Evolutionary conservation across 495 filamentous ascomycete species (phyloP).

Genomic region (Friedmanniomyces endolithicus): DNA sequence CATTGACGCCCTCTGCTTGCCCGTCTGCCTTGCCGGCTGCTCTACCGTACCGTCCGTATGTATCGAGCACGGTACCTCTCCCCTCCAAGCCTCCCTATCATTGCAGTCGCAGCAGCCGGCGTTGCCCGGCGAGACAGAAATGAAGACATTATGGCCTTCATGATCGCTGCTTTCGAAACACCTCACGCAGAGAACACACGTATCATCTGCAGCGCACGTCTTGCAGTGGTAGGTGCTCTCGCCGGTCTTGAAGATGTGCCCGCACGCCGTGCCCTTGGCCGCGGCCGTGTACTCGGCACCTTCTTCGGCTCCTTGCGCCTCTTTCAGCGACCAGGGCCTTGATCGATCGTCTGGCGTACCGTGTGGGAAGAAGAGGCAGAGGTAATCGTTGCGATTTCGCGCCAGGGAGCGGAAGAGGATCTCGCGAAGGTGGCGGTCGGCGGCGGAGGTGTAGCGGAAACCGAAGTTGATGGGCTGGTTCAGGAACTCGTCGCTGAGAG

Average conservation of each 20-base stretch:
- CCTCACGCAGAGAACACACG: slow-evolving; percentile 33
- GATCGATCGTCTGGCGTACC: slow-evolving; percentile 45
- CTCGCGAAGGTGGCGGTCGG: slow-evolving; percentile 55
- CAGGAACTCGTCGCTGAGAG: slow-evolving; percentile 62
- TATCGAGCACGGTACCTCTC: slow-evolving; percentile 83
- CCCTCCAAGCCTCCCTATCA: slow-evolving; percentile 82
- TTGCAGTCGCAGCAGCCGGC: slow-evolving; percentile 96
- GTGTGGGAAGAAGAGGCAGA: slow-evolving; percentile 66
- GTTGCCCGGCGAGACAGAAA: slow-evolving; percentile 75
- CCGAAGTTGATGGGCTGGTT: slow-evolving; percentile 54
- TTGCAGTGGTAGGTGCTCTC: slow-evolving; percentile 90
- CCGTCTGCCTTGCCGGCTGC: slow-evolving; percentile 39
- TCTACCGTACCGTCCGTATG: slow-evolving; percentile 50
- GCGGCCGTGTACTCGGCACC: slow-evolving; percentile 90
- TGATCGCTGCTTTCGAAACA: slow-evolving; percentile 96
- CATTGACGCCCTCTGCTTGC: slow-evolving; percentile 42
- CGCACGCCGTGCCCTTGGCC: slow-evolving; percentile 87
- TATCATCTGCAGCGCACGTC: slow-evolving; percentile 70
- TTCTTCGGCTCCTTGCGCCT: slow-evolving; percentile 81
- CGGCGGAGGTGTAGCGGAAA: slow-evolving; percentile 59
- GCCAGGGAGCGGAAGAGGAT: slow-evolving; percentile 79
- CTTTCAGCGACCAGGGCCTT: slow-evolving; percentile 56
- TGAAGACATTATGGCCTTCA: slow-evolving; percentile 78
- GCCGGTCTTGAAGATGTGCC: slow-evolving; percentile 86
- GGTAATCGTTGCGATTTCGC: slow-evolving; percentile 54